Evolutionary conservation across 495 filamentous ascomycete species (phyloP).

Genomic region (Achaetomiella virescens): DNA sequence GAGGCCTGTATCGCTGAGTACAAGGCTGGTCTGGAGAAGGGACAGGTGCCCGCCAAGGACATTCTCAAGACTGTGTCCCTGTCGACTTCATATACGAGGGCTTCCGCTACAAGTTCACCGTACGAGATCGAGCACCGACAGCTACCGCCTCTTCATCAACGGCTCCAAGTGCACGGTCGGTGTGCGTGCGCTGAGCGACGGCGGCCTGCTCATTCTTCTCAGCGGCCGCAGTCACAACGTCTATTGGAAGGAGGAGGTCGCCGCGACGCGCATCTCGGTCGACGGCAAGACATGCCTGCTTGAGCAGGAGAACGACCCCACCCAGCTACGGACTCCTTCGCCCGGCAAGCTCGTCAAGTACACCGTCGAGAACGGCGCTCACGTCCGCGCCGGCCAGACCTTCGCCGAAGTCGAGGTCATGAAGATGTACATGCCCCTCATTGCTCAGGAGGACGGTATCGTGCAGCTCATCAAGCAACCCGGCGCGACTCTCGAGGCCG

Average conservation of each 20-base stretch:
- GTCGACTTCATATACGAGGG: conserved; percentile 99
- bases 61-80: conserved; percentile 93
- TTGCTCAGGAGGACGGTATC: conserved; percentile 94
- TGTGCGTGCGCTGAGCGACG: conserved; percentile 86
- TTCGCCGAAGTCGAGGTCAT: conserved; percentile 99
- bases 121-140: conserved; percentile 89
- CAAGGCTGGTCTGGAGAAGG: conserved; percentile 83
- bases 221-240: conserved; percentile 91
- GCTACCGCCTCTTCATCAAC: conserved; percentile 98
- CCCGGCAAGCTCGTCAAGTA: conserved; percentile 99
- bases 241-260: conserved; percentile 99
- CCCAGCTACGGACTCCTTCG: conserved; percentile 88
- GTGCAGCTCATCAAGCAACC: conserved; percentile 99
- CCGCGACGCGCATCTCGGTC: conserved; percentile 89
- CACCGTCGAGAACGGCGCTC: conserved; percentile 92
- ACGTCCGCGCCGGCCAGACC: conserved; percentile 85
- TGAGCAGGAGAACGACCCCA: conserved; percentile 98
- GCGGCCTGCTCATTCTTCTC: conserved; percentile 87
- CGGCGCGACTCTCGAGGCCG: conserved; percentile 93
- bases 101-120: conserved; percentile 94
- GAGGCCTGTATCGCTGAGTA: conserved; percentile 85
- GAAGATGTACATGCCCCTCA: conserved; percentile 99
- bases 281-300: conserved; percentile 97
- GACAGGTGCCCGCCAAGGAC: conserved; percentile 93
- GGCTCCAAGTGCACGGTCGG: conserved; percentile 94